These are phyloP conservation scores for Fallopia convolvulus DNA, from an alignment of 148 eudicot species.

Conservation along the genomic window DNA sequence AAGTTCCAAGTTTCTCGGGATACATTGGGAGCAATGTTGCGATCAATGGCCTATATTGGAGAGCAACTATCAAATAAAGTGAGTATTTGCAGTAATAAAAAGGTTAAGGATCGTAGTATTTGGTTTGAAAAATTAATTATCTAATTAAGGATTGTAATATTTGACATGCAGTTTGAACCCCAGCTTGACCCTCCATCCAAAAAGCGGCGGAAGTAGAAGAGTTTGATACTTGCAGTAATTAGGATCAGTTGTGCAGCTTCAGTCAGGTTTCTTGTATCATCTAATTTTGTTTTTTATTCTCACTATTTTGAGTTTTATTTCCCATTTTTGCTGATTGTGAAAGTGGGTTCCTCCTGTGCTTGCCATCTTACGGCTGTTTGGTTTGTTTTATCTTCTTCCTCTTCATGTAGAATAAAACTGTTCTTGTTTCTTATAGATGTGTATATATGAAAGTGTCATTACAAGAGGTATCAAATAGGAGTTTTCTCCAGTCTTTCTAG, in stretches of 20 bases:
- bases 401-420: neutral
- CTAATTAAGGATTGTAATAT: neutral
- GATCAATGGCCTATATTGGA: slow-evolving; percentile 90
- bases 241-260: slow-evolving; percentile 17
- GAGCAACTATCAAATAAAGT: slow-evolving; percentile 69
- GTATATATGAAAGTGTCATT: neutral
- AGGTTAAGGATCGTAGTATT: neutral
- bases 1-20: slow-evolving; percentile 90
- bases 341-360: neutral
- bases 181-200: slow-evolving; percentile 41
- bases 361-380: neutral
- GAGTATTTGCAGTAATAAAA: slow-evolving; percentile 13
- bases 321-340: neutral
- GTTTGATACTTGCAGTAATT: slow-evolving; percentile 6
- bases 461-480: neutral
- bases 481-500: neutral
- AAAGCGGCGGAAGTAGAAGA: slow-evolving; percentile 46
- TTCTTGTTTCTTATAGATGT: neutral
- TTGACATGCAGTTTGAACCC: slow-evolving; percentile 39
- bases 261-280: slow-evolving; percentile 1
- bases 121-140: neutral
- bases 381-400: neutral
- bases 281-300: neutral
- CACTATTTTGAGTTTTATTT: neutral
- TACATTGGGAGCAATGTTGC: slow-evolving; percentile 85